Conservation (phyloP, 768 basidiomycete species). For the Goffeauzyma gilvescens region DNA sequence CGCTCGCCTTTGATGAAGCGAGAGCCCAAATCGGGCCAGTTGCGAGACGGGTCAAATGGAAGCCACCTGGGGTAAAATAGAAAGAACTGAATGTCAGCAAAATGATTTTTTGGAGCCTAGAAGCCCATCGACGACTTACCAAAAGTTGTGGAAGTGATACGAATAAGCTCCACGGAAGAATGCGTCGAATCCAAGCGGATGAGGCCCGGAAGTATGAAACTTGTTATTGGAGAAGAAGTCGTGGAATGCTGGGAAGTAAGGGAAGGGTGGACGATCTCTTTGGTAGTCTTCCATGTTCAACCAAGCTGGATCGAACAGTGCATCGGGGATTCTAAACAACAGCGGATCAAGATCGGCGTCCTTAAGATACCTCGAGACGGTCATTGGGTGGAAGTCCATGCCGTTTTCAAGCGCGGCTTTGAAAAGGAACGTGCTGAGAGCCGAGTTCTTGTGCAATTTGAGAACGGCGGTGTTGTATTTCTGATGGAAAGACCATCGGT, state of each 20-base stretch:
- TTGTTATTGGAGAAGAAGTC: constrained; percentile 38
- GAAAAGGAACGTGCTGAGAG: constrained; percentile 82
- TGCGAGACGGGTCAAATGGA: constrained; percentile 77
- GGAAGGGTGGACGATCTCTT: constrained; percentile 78
- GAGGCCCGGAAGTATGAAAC: constrained; percentile 54
- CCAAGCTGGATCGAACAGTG: constrained; percentile 93
- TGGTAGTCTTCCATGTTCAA: constrained; percentile 83
- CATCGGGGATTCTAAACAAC: constrained; percentile 75
- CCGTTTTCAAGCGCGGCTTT: constrained; percentile 76
- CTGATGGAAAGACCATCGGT: constrained; percentile 79
- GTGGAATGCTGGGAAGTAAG: constrained; percentile 71
- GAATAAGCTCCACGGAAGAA: constrained; percentile 88
- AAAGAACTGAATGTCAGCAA: background rate
- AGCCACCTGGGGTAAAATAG: constrained; percentile 52
- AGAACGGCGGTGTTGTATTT: constrained; percentile 95
- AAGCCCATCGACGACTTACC: constrained; percentile 27
- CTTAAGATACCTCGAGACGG: constrained; percentile 69
- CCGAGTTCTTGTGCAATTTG: constrained; percentile 78
- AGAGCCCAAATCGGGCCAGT: constrained; percentile 82
- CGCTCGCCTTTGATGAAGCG: constrained; percentile 60
- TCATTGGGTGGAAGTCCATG: constrained; percentile 95
- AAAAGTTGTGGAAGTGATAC: constrained; percentile 66
- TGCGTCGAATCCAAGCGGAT: constrained; percentile 74
- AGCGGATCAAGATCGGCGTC: constrained; percentile 72
- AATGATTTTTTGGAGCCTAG: no score